These are phyloP conservation scores for Mangifera indica DNA, from an alignment of 345 rosid species.

Conservation along the genomic window DNA sequence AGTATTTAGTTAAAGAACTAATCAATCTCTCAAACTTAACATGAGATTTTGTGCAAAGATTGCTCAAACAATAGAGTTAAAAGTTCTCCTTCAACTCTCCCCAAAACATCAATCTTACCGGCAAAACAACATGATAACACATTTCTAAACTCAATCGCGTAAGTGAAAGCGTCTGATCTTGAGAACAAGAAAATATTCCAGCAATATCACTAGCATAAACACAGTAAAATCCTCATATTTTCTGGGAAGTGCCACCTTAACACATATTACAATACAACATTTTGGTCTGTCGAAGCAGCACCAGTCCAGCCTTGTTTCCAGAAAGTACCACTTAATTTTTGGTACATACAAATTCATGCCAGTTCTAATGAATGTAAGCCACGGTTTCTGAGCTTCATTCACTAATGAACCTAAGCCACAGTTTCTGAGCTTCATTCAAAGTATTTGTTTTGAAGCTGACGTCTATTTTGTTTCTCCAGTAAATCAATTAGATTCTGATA, in stretches of 20 bases:
- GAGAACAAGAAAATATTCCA: too few relatives aligned
- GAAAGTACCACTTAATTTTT: not conserved
- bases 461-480: conserved; percentile 25
- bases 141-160: too few relatives aligned
- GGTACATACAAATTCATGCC: not conserved
- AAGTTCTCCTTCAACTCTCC: too few relatives aligned
- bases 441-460: not conserved
- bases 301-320: not conserved
- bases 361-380: not conserved
- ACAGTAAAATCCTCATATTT: too few relatives aligned
- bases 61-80: too few relatives aligned
- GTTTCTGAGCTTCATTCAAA: not conserved
- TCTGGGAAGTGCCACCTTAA: not conserved
- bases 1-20: too few relatives aligned
- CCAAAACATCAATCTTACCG: too few relatives aligned
- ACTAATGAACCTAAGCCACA: not conserved
- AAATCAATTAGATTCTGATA: conserved; percentile 47
- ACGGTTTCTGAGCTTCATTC: not conserved
- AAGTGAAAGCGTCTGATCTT: too few relatives aligned
- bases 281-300: not conserved
- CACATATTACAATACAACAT: not conserved
- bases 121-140: too few relatives aligned
- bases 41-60: too few relatives aligned
- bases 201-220: too few relatives aligned
- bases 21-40: too few relatives aligned